Evolutionary conservation across 768 basidiomycete genomes (phyloP), one percentile per base, ranked within the genome.

Genomic region (Pluteus cervinus): DNA sequence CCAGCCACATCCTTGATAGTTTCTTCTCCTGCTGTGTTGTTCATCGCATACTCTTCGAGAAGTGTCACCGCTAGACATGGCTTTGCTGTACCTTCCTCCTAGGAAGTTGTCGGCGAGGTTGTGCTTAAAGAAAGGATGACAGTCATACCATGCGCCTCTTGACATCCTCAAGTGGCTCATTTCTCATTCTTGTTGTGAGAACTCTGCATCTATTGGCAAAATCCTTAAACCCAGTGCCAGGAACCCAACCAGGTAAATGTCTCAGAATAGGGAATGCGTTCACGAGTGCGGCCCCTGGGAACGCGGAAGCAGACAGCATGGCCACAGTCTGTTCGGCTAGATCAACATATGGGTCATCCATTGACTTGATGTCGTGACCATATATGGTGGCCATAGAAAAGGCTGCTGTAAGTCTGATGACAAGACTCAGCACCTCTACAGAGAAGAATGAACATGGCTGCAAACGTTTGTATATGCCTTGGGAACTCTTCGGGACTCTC

Each of bases 361-460:
- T 51, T 4, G 55, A 44, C 7, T 33, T 29, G 7, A 51, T 40
- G 10, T 56, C 52, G 28, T 55, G 47, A 2, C 68, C 68, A 33
- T 67, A 68, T 16, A 60, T 54, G 17, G 60, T 46, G 9, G 55
- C 53, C 37, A 68, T 51, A 24, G 63, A 57, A 26, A 58, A 49
- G 3, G 57, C 51, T 15, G 56, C 61, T 16, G 63, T 51, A 41
- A 60, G 42, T n/a, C 64, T 67, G 31, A 40, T 11, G n/a, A n/a
- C n/a, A n/a, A n/a, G 30, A 18, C 4, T 22, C n/a, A 24, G 9
- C 5, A 6, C n/a, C n/a, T n/a, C n/a, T n/a, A n/a, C n/a, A 40
- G 18, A 20, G 7, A 12, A 12, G 3, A 36, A 12, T 24, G 24
- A 12, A 12, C 15, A 39, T 4, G 14, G 17, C 12, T 22, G 28